Evolutionary conservation across 1,139 yeast species (phyloP).

Genomic region (Protomyces inouyei): DNA sequence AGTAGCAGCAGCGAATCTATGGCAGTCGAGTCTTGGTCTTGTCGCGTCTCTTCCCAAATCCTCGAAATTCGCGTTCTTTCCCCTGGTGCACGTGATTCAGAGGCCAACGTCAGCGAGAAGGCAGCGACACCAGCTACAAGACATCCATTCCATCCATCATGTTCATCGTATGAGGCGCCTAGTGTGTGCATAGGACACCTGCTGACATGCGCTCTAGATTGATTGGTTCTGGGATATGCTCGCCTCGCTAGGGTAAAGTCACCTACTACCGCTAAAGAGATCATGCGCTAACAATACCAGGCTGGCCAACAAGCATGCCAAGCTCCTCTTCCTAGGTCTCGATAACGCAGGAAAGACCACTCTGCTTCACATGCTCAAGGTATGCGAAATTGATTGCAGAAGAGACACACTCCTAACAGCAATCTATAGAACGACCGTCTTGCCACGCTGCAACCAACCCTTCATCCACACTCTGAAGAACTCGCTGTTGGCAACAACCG

Average conservation of each 20-base stretch:
- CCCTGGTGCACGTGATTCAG: no score
- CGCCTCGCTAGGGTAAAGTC: slow-evolving; percentile 22
- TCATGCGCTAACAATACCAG: slow-evolving; percentile 42
- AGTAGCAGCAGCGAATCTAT: no score
- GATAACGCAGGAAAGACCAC: slow-evolving; percentile 99
- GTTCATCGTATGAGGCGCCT: slow-evolving; percentile 3
- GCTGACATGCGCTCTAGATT: background rate
- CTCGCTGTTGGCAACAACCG: slow-evolving; percentile 92
- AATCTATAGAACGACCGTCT: slow-evolving; percentile 70
- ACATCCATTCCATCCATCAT: background rate
- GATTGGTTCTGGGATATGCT: slow-evolving; percentile 26
- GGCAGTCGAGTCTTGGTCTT: background rate
- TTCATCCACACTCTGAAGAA: slow-evolving; percentile 97
- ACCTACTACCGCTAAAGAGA: background rate
- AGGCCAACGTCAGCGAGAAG: background rate
- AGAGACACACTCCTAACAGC: background rate
- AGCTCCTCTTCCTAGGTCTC: slow-evolving; percentile 86
- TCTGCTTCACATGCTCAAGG: slow-evolving; percentile 85
- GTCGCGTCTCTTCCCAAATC: background rate
- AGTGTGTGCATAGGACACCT: background rate
- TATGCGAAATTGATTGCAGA: slow-evolving; percentile 26
- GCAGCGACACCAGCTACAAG: background rate
- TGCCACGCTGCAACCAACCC: slow-evolving; percentile 95
- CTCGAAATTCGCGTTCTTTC: background rate
- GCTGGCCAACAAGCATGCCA: slow-evolving; percentile 96